These are phyloP conservation scores for Coleophoma cylindrospora DNA, from an alignment of 2,329 filamentous ascomycete species.

Conservation along the genomic window DNA sequence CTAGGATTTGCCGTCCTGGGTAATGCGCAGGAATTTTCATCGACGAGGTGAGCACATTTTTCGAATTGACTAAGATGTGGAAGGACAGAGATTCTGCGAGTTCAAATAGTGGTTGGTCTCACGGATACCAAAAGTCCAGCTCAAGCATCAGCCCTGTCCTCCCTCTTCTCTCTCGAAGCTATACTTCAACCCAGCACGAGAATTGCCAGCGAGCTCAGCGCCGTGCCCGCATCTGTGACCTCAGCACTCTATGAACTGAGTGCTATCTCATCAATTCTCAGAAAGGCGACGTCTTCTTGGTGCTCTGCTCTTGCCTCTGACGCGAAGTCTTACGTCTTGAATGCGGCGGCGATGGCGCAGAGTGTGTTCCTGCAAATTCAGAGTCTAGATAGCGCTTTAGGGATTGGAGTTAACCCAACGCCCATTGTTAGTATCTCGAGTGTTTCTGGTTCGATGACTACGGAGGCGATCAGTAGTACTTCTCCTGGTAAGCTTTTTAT, in stretches of 20 bases:
- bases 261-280: constrained; percentile 1
- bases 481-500: neutral
- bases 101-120: neutral
- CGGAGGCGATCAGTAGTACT: neutral
- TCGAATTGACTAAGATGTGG: too few species aligned
- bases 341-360: neutral
- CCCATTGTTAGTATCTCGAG: neutral
- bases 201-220: constrained; percentile 4
- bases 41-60: too few species aligned
- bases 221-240: constrained; percentile 5
- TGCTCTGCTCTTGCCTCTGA: constrained; percentile 5
- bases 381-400: neutral
- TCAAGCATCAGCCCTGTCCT: neutral
- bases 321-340: constrained; percentile 3
- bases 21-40: too few species aligned
- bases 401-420: neutral
- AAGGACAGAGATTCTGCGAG: neutral
- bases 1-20: too few species aligned
- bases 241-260: constrained; percentile 4
- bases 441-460: constrained; percentile 2
- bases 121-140: neutral
- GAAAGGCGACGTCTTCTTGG: constrained; percentile 2
- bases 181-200: constrained; percentile 1
- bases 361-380: constrained; percentile 3
- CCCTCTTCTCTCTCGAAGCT: constrained; percentile 4